Evolutionary conservation across 148 eudicot species (phyloP), one percentile per base, ranked within the genome.

Genomic region (Rhododendron ovatum): DNA sequence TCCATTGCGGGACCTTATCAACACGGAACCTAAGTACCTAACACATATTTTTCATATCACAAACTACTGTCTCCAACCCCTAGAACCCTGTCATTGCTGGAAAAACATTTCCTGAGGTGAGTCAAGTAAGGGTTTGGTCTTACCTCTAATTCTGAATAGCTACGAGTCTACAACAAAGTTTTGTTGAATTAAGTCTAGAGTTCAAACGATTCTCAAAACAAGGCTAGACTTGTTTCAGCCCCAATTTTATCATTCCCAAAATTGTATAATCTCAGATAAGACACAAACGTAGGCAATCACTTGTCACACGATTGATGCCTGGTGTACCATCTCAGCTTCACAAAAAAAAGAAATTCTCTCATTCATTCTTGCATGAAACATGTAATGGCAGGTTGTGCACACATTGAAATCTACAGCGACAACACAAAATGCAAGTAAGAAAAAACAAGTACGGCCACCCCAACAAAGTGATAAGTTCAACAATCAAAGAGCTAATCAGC

Each of bases 401-500:
- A 30, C 47, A 1, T 7, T 26, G 7, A 11, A 30, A 84, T 8
- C 22, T 69, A 48, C 59, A 71, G 4, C 48, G 45, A 13, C 78
- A 83, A 1, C 47, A 11, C 57, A 3, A 28, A 82, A 3, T n/a
- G 30, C 18, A 45, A 57, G 8, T 8, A 15, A 4, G 39, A 57
- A 39, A 22, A 47, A 24, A 39, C 24, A 39, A 61, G 37, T 65
- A 47, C 24, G 76, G 17, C 8, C 41, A 67, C 33, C 17, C 53
- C 55, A 84, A 61, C 61, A 48, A 15, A 74, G 30, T 33, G 30
- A 14, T 13, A 84, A 87, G 51, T 82, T 67, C 65, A 79, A 77
- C 77, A 90, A 87, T 55, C 48, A 85, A 41, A 86, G 11, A 83
- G 10, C 61, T 13, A 83, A 80, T 4, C 11, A 59, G 28, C 47